phyloP scores from a whole-genome alignment of 1,284 basidiomycete species.

The Polyporus tsugae region DNA sequence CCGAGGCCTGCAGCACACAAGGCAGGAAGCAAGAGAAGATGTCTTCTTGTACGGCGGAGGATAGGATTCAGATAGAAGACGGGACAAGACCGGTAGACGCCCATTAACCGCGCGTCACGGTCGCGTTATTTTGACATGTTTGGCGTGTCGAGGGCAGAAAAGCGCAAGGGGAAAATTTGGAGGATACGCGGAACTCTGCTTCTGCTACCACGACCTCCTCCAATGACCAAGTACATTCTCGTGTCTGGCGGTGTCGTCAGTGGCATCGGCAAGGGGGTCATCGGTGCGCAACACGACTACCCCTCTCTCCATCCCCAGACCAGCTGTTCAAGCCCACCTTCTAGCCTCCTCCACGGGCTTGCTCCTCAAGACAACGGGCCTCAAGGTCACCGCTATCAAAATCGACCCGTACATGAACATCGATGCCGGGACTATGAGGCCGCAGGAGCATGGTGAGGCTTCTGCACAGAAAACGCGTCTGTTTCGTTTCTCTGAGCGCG shows the following conservation, averaged over 20 bases:
- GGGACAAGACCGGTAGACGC: conserved; percentile 1
- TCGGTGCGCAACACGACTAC: conserved; percentile 65
- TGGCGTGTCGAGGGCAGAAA: conserved; percentile 20
- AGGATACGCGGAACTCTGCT: conserved; percentile 34
- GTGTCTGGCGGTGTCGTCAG: conserved; percentile 94
- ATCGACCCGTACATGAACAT: conserved; percentile 99
- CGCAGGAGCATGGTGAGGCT: conserved; percentile 92
- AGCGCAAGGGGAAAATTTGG: conserved; percentile 28
- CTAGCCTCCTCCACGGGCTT: conserved; percentile 96
- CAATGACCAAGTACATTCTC: conserved; percentile 90
- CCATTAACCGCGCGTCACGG: conserved; percentile 22
- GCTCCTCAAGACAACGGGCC: conserved; percentile 93
- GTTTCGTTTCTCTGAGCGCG: conserved; percentile 31
- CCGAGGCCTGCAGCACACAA: not conserved
- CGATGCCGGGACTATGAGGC: conserved; percentile 99
- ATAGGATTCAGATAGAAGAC: not conserved
- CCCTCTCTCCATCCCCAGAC: conserved; percentile 20
- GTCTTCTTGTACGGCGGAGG: not conserved
- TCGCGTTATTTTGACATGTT: conserved; percentile 34
- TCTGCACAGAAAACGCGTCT: conserved; percentile 3
- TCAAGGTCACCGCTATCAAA: conserved; percentile 99
- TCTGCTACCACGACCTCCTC: conserved; percentile 28
- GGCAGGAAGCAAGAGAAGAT: not conserved
- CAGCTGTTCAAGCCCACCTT: conserved; percentile 37
- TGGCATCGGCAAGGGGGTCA: conserved; percentile 94